Base-by-base conservation (phyloP, 2,329 filamentous ascomycete species). In the Salinomyces thailandicus region DNA sequence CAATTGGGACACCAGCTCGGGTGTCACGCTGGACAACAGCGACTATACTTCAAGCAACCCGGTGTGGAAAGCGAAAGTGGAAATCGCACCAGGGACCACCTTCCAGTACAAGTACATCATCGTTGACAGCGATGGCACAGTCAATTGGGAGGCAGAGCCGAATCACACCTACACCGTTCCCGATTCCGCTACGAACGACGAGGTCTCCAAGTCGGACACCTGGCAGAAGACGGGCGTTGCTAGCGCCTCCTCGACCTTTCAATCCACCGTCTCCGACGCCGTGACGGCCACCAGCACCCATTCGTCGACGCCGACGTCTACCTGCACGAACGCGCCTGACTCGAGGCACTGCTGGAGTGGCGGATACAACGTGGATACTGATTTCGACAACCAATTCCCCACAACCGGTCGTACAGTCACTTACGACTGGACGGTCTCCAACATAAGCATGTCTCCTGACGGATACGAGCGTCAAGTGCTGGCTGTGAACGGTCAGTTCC, bases 81-180 rank as follows among this genome's bases (percentile, higher is more conserved):
- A 60, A 1, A 57, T 85, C 12, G 58, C 64, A 0, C 65, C 73
- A 0, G 79, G 78, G 2, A 63, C 65, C 32, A 60, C 57, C 2
- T 62, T 85, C 29, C 35, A 49, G 36, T 52, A 54, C 39, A 84
- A 85, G 62, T 85, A 75, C 52, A 71, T 85, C 48, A 71, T 73
- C 33, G 68, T 79, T 28, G 64, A 66, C 39, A 50, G 58, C 1
- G 68, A 72, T 47, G 73, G 76, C 0, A 62, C 60, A 0, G 59
- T 80, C 6, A 65, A 59, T 2, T 85, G 80, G 79, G 80, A 85
- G 62, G 64, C 61, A 33, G 79, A 79, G 45, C 60, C 63, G 4
- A 65, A 68, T 42, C 55, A 62, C 18, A 49, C 38, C 17, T 67
- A 60, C 40, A 62, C 57, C 0, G 62, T 69, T 13, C 61, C 22